Percentiles rank a stretch among this genome's conserved stretches.
phyloP scores from a whole-genome alignment of 371 early-diverging fungal species.

The Lichtheimia ornata region DNA sequence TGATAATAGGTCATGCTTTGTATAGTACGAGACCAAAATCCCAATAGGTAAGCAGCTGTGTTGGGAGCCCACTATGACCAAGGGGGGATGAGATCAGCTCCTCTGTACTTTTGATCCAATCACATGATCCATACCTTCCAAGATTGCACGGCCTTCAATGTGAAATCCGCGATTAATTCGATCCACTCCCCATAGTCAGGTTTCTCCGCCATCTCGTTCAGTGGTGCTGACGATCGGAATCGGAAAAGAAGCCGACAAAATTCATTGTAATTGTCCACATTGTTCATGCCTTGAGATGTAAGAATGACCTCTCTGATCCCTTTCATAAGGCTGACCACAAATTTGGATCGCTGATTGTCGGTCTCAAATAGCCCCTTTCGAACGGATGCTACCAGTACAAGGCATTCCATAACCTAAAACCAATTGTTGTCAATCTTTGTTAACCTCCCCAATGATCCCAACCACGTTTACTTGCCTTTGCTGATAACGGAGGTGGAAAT shows the following conservation, averaged over 20 bases:
- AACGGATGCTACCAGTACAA: conserved; percentile 78
- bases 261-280: conserved; percentile 81
- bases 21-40: conserved; percentile 83
- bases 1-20: conserved; percentile 63
- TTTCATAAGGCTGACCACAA: conserved; percentile 68
- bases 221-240: conserved; percentile 78
- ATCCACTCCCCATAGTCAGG: conserved; percentile 77
- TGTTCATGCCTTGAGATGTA: conserved; percentile 62
- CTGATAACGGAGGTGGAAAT: conserved; percentile 52
- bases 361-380: conserved; percentile 79
- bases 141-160: conserved; percentile 70
- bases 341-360: conserved; percentile 67
- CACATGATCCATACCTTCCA: conserved; percentile 58
- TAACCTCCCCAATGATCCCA: not conserved
- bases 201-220: conserved; percentile 73
- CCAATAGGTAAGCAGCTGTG: conserved; percentile 75
- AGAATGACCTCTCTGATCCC: conserved; percentile 70
- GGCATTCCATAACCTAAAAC: conserved; percentile 75
- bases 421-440: not conserved
- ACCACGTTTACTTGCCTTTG: conserved; percentile 27
- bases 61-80: conserved; percentile 69
- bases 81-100: no score
- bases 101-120: not conserved
- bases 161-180: conserved; percentile 70
- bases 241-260: conserved; percentile 84